These are phyloP conservation scores for Helianthus annuus DNA, from an alignment of 129 eudicot species.

Conservation along the genomic window HanXRQr2.0-SUNRISE NC_035445.2:151700701-151701200, in stretches of 20 bases:
- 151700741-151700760: too few relatives aligned
- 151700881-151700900: not conserved
- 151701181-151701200: conserved; percentile 82
- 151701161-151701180: conserved; percentile 83
- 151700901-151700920: not conserved
- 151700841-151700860: too few relatives aligned
- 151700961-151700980: conserved; percentile 79
- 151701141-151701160: conserved; percentile 93
- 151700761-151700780: too few relatives aligned
- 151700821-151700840: too few relatives aligned
- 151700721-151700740: too few relatives aligned
- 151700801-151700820: too few relatives aligned
- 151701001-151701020: conserved; percentile 78
- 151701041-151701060: conserved; percentile 79
- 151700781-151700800: too few relatives aligned
- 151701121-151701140: conserved; percentile 92
- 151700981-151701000: conserved; percentile 83
- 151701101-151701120: conserved; percentile 86
- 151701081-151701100: conserved; percentile 76
- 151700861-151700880: too few relatives aligned
- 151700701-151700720: too few relatives aligned
- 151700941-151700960: conserved; percentile 55
- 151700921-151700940: not conserved
- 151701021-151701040: conserved; percentile 62
- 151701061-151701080: conserved; percentile 70